Evolutionary conservation across 1,284 basidiomycete genomes (phyloP).

Genomic region (Ustilago cynodontis): DNA sequence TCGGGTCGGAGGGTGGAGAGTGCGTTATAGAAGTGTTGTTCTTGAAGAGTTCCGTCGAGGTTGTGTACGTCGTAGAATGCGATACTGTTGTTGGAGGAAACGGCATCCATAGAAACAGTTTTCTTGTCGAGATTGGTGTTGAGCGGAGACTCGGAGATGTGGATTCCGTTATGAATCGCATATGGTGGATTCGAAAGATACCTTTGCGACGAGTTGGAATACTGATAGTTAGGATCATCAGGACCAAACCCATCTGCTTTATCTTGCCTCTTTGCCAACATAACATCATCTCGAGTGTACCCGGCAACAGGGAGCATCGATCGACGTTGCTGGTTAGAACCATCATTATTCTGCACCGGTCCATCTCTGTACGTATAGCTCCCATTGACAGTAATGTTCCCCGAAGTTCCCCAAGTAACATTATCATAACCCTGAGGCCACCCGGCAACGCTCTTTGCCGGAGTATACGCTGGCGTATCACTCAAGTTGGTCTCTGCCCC

Average conservation of each 20-base stretch:
- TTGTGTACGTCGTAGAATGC: constrained; percentile 69
- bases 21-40: constrained; percentile 47
- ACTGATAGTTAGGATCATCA: constrained; percentile 39
- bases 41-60: constrained; percentile 47
- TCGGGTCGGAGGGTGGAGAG: constrained; percentile 41
- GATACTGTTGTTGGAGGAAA: constrained; percentile 64
- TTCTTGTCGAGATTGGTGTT: constrained; percentile 71
- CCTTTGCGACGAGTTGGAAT: constrained; percentile 40
- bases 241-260: constrained; percentile 25
- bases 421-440: constrained; percentile 75
- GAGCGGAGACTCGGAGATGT: constrained; percentile 70
- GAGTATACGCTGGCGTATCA: constrained; percentile 63
- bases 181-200: constrained; percentile 73
- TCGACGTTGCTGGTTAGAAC: constrained; percentile 13
- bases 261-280: constrained; percentile 16
- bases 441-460: constrained; percentile 45
- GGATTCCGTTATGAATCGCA: constrained; percentile 78
- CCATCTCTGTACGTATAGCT: constrained; percentile 42
- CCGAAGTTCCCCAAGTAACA: constrained; percentile 76
- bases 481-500: constrained; percentile 72
- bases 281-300: constrained; percentile 11
- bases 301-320: constrained; percentile 1
- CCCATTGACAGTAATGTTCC: constrained; percentile 81
- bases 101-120: constrained; percentile 65
- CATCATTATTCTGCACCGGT: constrained; percentile 41